These are phyloP conservation scores for Seiridium unicorne DNA, from an alignment of 2,329 filamentous ascomycete species.

Conservation along the genomic window DNA sequence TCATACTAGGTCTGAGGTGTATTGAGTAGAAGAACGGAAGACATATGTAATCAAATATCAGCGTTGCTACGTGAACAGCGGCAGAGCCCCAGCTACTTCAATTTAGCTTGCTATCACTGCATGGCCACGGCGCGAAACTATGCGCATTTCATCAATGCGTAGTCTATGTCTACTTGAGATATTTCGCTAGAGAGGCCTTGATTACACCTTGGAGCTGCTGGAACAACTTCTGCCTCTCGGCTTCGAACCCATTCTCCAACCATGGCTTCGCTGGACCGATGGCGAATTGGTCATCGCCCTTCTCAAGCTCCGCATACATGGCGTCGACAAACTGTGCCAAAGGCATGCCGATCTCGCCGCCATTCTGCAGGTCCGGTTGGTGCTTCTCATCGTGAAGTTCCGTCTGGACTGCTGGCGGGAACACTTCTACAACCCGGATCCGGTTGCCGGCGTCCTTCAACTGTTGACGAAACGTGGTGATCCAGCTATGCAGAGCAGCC, in stretches of 20 bases:
- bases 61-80: too few relatives aligned
- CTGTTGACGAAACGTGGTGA: conserved; percentile 43
- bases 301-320: conserved; percentile 33
- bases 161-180: conserved; percentile 13
- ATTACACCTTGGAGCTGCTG: conserved; percentile 16
- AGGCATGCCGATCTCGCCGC: conserved; percentile 47
- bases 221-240: conserved; percentile 23
- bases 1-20: too few relatives aligned
- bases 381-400: conserved; percentile 40
- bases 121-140: too few relatives aligned
- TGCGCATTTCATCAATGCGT: too few relatives aligned
- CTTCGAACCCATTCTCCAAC: conserved; percentile 23
- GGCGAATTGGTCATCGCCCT: conserved; percentile 23
- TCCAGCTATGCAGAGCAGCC: conserved; percentile 44
- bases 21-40: too few relatives aligned
- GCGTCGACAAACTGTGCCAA: conserved; percentile 39
- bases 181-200: conserved; percentile 16
- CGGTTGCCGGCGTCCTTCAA: conserved; percentile 30
- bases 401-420: conserved; percentile 38
- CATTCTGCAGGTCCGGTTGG: conserved; percentile 39
- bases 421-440: conserved; percentile 39
- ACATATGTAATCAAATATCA: too few relatives aligned
- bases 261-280: conserved; percentile 17
- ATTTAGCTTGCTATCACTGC: too few relatives aligned
- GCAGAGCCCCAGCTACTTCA: too few relatives aligned